These are phyloP conservation scores for Hanseniaspora lachancei DNA, from an alignment of 805 yeast genomes.

Conservation along the genomic window DNA sequence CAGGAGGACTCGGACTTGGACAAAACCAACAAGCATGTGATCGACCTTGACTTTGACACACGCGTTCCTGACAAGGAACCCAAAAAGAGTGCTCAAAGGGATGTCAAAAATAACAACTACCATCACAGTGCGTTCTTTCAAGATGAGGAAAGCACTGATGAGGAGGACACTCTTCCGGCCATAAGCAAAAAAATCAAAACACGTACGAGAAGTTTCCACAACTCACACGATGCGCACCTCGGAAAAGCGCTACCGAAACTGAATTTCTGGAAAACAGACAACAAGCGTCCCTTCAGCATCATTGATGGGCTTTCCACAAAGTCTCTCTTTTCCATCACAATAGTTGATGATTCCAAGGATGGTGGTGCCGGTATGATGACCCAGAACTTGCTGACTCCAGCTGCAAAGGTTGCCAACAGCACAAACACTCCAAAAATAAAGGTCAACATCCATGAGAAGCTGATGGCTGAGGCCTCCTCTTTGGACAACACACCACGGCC, in stretches of 20 bases:
- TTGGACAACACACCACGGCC: background rate
- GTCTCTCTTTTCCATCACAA: conserved; percentile 32
- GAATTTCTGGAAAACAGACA: conserved; percentile 81
- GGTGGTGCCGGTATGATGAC: conserved; percentile 13
- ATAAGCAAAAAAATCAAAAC: conserved; percentile 47
- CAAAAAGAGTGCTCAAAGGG: conserved; percentile 12
- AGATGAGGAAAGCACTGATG: conserved; percentile 89
- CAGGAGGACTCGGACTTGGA: conserved; percentile 21
- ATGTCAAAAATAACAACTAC: conserved; percentile 19
- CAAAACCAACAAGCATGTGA: conserved; percentile 41
- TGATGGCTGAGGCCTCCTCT: conserved; percentile 6
- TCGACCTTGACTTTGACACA: conserved; percentile 14
- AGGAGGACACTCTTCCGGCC: conserved; percentile 70
- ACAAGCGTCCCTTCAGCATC: conserved; percentile 72
- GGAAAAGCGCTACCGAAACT: conserved; percentile 82
- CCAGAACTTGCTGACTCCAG: conserved; percentile 23
- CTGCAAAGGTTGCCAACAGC: background rate
- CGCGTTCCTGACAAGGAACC: background rate
- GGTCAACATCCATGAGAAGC: background rate
- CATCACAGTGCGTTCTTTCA: conserved; percentile 29
- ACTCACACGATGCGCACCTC: background rate
- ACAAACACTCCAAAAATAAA: background rate
- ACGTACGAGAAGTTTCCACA: conserved; percentile 10
- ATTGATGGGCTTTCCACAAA: conserved; percentile 90
- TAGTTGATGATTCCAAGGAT: background rate